These are phyloP conservation scores for Alternaria brassicae DNA, from an alignment of 2,329 filamentous ascomycete species.

Conservation along the genomic window DNA sequence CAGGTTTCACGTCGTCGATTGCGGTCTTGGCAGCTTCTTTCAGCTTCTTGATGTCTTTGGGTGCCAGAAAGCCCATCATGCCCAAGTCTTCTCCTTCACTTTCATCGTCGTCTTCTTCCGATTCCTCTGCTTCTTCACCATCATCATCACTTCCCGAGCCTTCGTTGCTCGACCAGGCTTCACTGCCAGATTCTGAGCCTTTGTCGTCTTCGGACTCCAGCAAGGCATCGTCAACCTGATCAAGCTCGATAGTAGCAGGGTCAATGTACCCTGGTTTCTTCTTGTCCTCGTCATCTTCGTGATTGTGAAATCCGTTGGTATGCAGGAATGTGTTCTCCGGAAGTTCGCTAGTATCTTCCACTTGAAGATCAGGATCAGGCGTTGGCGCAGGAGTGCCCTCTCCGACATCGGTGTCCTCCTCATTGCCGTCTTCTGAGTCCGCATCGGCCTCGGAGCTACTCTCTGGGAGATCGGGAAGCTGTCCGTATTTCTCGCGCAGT, in stretches of 20 bases:
- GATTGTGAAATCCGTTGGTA: slow-evolving; percentile 35
- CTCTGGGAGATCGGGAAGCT: slow-evolving; percentile 61
- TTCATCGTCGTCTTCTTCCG: slow-evolving; percentile 31
- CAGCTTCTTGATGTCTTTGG: slow-evolving; percentile 45
- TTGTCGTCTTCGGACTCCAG: slow-evolving; percentile 47
- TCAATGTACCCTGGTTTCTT: slow-evolving; percentile 39
- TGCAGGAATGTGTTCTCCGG: slow-evolving; percentile 18
- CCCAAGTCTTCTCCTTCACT: slow-evolving; percentile 46
- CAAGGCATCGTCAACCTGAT: slow-evolving; percentile 52
- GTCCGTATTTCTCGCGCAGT: slow-evolving; percentile 71
- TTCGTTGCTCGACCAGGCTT: slow-evolving; percentile 50
- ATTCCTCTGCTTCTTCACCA: slow-evolving; percentile 26
- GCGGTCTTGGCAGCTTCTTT: slow-evolving; percentile 42
- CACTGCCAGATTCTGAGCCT: slow-evolving; percentile 44
- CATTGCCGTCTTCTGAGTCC: slow-evolving; percentile 45
- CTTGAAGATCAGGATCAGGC: slow-evolving; percentile 41
- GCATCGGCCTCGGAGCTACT: slow-evolving; percentile 35
- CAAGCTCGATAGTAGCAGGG: slow-evolving; percentile 48
- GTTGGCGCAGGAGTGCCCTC: slow-evolving; percentile 37
- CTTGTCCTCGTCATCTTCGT: slow-evolving; percentile 22
- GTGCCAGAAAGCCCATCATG: slow-evolving; percentile 46
- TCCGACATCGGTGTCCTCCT: slow-evolving; percentile 35
- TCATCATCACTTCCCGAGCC: slow-evolving; percentile 35
- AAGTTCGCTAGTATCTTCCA: slow-evolving; percentile 24
- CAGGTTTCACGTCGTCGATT: slow-evolving; percentile 40